Evolutionary conservation across 2,329 filamentous ascomycete species (phyloP).

Genomic region (Gaeumannomyces sp.): DNA sequence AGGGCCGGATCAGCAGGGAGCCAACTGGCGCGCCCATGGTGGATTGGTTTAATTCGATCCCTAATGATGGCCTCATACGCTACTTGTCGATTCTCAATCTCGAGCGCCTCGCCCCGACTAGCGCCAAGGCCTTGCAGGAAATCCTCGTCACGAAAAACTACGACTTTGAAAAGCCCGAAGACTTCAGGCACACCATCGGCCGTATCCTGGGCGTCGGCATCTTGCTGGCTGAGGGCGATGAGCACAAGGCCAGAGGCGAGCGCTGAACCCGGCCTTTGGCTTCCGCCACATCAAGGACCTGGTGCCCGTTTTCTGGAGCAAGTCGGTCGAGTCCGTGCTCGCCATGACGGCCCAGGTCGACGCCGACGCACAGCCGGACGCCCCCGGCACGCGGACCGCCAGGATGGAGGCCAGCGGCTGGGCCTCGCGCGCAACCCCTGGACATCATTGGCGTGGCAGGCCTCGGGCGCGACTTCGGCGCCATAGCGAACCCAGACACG

Average conservation of each 20-base stretch:
- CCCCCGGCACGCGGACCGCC: conserved; percentile 23
- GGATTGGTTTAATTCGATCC: conserved; percentile 44
- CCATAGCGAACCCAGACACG: conserved; percentile 55
- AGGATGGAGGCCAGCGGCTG: conserved; percentile 55
- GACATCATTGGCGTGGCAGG: conserved; percentile 72
- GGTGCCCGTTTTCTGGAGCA: conserved; percentile 78
- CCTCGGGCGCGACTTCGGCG: conserved; percentile 64
- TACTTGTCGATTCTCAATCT: conserved; percentile 57
- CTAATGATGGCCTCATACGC: conserved; percentile 63
- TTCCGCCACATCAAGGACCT: conserved; percentile 80
- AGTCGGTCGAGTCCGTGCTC: conserved; percentile 60
- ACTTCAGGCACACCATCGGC: conserved; percentile 49
- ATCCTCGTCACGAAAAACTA: conserved; percentile 64
- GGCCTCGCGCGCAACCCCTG: conserved; percentile 61
- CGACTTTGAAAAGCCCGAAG: conserved; percentile 58
- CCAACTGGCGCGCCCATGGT: conserved; percentile 38
- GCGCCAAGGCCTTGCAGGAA: conserved; percentile 61
- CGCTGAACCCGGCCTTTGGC: conserved; percentile 76
- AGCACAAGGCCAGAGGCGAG: conserved; percentile 77
- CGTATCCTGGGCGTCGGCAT: conserved; percentile 65
- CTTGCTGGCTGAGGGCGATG: conserved; percentile 81
- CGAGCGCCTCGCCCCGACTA: conserved; percentile 56
- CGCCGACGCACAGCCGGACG: conserved; percentile 17
- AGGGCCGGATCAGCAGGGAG: conserved; percentile 29
- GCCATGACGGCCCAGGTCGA: conserved; percentile 49